These are phyloP conservation scores for Rhynchospora pubera DNA, from an alignment of 176 grass and related monocot genomes.

Conservation along the genomic window DNA sequence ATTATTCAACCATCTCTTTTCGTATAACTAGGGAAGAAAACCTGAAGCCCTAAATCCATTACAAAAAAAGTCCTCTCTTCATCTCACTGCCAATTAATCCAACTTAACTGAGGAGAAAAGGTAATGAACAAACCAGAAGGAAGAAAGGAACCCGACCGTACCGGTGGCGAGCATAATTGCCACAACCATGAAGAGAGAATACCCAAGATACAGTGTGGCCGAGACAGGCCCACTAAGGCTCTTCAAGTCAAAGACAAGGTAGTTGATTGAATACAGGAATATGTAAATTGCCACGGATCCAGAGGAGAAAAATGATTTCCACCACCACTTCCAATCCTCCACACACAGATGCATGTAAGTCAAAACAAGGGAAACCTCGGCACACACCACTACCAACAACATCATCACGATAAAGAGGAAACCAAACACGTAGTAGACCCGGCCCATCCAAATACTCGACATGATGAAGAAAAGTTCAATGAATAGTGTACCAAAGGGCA, in stretches of 20 bases:
- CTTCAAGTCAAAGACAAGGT: conserved; percentile 37
- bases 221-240: conserved; percentile 35
- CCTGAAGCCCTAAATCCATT: neutral
- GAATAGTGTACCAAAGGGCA: conserved; percentile 40
- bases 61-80: neutral
- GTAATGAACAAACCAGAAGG: conserved; percentile 37
- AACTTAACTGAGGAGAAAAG: conserved; percentile 40
- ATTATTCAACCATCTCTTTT: conserved; percentile 1
- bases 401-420: conserved; percentile 36
- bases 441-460: conserved; percentile 48
- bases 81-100: conserved; percentile 18
- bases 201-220: conserved; percentile 35
- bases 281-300: conserved; percentile 42
- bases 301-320: conserved; percentile 44
- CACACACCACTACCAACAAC: conserved; percentile 33
- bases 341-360: conserved; percentile 46
- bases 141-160: conserved; percentile 38
- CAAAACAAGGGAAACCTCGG: conserved; percentile 39
- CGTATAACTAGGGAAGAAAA: conserved; percentile 3
- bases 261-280: conserved; percentile 38
- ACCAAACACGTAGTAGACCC: conserved; percentile 40
- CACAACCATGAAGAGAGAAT: conserved; percentile 35
- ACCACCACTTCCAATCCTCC: conserved; percentile 45
- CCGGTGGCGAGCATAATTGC: conserved; percentile 42
- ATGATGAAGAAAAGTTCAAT: conserved; percentile 48